Conservation (phyloP, 225 moss, liverwort and hornwort genomes). For the Bryoerythrophyllum caledonicum region DNA sequence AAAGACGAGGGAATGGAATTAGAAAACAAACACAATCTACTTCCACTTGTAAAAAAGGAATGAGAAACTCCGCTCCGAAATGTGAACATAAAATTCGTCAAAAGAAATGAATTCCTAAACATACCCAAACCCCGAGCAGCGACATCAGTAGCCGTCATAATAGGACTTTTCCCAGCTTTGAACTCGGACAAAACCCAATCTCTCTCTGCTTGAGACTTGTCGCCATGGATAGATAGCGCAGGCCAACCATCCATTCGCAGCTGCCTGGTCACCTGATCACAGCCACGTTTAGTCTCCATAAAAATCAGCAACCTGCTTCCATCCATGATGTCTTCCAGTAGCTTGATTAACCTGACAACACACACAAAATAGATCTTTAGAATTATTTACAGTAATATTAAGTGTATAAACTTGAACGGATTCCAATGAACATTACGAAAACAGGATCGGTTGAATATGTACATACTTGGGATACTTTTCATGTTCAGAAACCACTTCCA, state of each 20-base stretch:
- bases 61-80: neutral
- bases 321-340: conserved; percentile 83
- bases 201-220: conserved; percentile 86
- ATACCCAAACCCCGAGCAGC: conserved; percentile 97
- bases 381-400: neutral
- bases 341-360: conserved; percentile 74
- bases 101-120: conserved; percentile 48
- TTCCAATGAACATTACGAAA: neutral
- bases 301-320: conserved; percentile 85
- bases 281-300: conserved; percentile 90
- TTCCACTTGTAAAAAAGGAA: neutral
- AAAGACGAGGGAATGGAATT: neutral
- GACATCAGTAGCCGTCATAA: conserved; percentile 94
- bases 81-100: conserved; percentile 18
- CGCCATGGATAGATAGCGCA: conserved; percentile 87
- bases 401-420: neutral
- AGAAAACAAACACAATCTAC: conserved; percentile 7
- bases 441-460: neutral
- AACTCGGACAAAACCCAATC: conserved; percentile 93
- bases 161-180: conserved; percentile 90
- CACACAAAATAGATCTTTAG: neutral
- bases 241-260: conserved; percentile 91
- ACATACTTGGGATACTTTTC: conserved; percentile 84
- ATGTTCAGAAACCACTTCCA: conserved; percentile 84
- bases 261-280: conserved; percentile 86